These are phyloP conservation scores for Castanopsis chinensis DNA, from an alignment of 306 rosid genomes.

Conservation along the genomic window DNA sequence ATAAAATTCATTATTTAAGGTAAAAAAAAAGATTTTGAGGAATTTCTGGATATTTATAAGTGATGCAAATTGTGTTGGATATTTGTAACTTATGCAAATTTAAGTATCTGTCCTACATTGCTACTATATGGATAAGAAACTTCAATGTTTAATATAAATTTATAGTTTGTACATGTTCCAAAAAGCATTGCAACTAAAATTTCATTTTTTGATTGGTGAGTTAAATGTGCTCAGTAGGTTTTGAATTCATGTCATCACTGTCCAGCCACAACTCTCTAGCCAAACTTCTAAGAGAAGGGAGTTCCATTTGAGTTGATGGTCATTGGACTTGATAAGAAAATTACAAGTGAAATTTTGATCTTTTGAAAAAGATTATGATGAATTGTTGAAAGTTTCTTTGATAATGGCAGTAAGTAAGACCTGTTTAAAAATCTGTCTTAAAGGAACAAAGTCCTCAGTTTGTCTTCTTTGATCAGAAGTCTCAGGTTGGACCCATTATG, in stretches of 20 bases:
- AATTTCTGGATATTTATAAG: not conserved
- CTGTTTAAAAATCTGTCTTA: not conserved
- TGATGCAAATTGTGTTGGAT: too few relatives aligned
- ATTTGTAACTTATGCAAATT: not conserved
- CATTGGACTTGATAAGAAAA: too few relatives aligned
- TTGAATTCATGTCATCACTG: too few relatives aligned
- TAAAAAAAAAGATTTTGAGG: not conserved
- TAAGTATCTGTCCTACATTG: too few relatives aligned
- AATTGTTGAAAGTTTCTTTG: not conserved
- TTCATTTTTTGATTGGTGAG: too few relatives aligned
- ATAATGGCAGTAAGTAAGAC: not conserved
- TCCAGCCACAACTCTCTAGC: too few relatives aligned
- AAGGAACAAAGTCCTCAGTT: not conserved
- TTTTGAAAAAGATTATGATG: too few relatives aligned
- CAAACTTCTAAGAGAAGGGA: too few relatives aligned
- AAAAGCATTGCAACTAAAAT: not conserved
- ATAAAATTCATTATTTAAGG: too few relatives aligned
- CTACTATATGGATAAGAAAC: not conserved
- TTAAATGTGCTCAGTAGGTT: too few relatives aligned
- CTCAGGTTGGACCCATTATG: not conserved
- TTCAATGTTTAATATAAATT: not conserved
- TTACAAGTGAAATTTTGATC: too few relatives aligned
- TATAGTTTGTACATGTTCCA: not conserved
- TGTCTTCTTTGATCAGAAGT: not conserved
- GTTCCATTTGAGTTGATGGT: too few relatives aligned